Evolutionary conservation across 331 rosid genomes (phyloP), one percentile per base, ranked within the genome.

Genomic region (Arachis monticola): DNA sequence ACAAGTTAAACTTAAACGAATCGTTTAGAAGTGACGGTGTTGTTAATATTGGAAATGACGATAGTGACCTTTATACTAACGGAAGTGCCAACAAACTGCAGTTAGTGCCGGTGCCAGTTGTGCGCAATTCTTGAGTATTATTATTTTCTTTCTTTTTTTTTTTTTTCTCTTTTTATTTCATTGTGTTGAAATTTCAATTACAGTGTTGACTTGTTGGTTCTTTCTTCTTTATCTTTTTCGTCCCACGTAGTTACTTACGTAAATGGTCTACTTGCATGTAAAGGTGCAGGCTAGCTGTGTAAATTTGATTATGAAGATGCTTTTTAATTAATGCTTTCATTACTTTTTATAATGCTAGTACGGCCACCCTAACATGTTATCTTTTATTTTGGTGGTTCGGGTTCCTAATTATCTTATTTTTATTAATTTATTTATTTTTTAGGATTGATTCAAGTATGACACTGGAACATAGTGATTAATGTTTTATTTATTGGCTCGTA

Each of bases 11-110:
- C 22, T 70, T 58, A 11, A 74, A 79, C 56, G 67, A 76, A 2
- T 5, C 89, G 14, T 58, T 77, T 76, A 41, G 72, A 11, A 12
- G 3, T 56, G 60, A 6, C 11, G 53, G 5, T 48, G 53, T 48
- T 48, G 11, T 9, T 7, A 27, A 11, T n/a, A 2, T 2, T 60
- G 10, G 69, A 40, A 27, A 12, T 77, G 17, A 12, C 69, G 17
- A 32, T 77, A 44, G 1, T 45, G 4, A 32, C n/a, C 5, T 35
- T 35, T 35, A 1, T 38, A 47, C 7, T 30, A 35, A 60, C n/a
- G 22, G 42, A 5, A 46, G 35, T 60, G 13, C 63, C 48, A 78
- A 74, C 27, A 77, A 81, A 55, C 31, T 78, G 5, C 80, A 81
- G 31, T 61, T 84, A 55, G 84, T 73, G 58, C 14, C 78, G 10